Conservation (phyloP, 306 rosid species). For the Sophora flavescens region DNA sequence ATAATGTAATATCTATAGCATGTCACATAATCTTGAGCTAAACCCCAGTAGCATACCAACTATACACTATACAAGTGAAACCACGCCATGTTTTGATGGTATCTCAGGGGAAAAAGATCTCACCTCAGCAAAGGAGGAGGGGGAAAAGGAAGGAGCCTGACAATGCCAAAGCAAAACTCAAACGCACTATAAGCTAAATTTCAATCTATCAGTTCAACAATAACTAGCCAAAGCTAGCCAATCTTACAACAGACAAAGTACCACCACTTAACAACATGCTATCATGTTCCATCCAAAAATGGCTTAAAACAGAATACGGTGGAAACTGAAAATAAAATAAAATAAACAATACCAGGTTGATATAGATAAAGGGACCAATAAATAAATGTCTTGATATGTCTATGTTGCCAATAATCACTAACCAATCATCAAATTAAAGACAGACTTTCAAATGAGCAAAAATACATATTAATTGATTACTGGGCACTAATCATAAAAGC, state of each 20-base stretch:
- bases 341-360: too few relatives aligned
- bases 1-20: slow-evolving; percentile 35
- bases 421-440: too few relatives aligned
- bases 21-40: slow-evolving; percentile 26
- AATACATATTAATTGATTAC: neutral
- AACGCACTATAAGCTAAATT: slow-evolving; percentile 43
- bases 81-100: slow-evolving; percentile 10
- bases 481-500: neutral
- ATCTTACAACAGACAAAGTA: slow-evolving; percentile 19
- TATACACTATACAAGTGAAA: slow-evolving; percentile 3
- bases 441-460: too few relatives aligned
- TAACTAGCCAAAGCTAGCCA: slow-evolving; percentile 40
- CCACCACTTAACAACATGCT: too few relatives aligned
- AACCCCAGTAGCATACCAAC: slow-evolving; percentile 24
- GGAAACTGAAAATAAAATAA: too few relatives aligned
- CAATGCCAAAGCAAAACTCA: slow-evolving; percentile 49
- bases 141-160: slow-evolving; percentile 43
- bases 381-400: too few relatives aligned
- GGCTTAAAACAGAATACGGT: too few relatives aligned
- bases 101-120: slow-evolving; percentile 38
- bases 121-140: slow-evolving; percentile 44
- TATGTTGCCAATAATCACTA: too few relatives aligned
- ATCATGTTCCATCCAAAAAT: too few relatives aligned
- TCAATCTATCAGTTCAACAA: slow-evolving; percentile 33
- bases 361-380: too few relatives aligned